A percentile compares a stretch with the other conserved stretches of the same genome.
Evolutionary conservation across 2,329 filamentous ascomycete species (phyloP).

Genomic region (Nemania diffusa): DNA sequence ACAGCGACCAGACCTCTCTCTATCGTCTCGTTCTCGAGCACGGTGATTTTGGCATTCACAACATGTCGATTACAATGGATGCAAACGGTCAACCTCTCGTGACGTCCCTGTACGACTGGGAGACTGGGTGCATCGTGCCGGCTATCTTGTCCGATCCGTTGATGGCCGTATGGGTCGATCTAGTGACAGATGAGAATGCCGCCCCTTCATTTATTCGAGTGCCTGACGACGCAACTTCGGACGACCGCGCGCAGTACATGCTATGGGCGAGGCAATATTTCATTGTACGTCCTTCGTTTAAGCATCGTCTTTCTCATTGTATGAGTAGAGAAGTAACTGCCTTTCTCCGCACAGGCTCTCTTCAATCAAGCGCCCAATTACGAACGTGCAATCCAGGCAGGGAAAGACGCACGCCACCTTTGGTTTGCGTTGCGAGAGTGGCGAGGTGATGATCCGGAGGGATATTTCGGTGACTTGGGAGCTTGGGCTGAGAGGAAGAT

Average conservation of each 20-base stretch:
- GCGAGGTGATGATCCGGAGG: background rate
- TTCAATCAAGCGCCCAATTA: background rate
- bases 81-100: background rate
- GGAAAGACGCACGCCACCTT: constrained; percentile 1
- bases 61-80: background rate
- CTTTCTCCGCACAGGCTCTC: background rate
- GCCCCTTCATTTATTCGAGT: background rate
- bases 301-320: background rate
- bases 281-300: background rate
- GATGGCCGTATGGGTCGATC: background rate
- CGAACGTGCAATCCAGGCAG: background rate
- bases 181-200: background rate
- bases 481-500: constrained; percentile 3
- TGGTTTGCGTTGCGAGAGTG: constrained; percentile 3
- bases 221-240: background rate
- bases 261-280: background rate
- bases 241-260: background rate
- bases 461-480: background rate
- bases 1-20: background rate
- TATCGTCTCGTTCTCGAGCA: constrained; percentile 3
- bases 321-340: background rate
- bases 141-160: constrained; percentile 4
- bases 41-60: constrained; percentile 7
- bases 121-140: constrained; percentile 1
- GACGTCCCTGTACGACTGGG: background rate